Base-by-base conservation (phyloP, 2,329 filamentous ascomycete species). In the Beauveria pseudobassiana region DNA sequence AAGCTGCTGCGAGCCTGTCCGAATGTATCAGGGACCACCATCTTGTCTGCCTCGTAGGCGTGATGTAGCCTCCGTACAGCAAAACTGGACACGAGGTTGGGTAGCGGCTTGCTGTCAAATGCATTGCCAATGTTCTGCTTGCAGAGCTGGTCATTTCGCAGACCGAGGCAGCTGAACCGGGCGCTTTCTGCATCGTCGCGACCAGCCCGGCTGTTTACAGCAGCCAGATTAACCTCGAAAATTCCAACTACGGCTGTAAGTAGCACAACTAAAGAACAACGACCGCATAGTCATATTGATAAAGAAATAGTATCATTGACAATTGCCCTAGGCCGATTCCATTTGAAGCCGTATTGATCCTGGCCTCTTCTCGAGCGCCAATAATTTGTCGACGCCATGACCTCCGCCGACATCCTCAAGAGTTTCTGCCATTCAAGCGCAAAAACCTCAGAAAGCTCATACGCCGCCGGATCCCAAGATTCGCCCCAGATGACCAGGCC, bases 81-180 rank as follows among this genome's bases (percentile, higher is more conserved):
- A 65, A 64, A 54, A 68, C 67, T 1, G 63, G 48, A 1, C 62
- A 68, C 5, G 66, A 67, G 0, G 52, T 67, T 18, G 67, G 67
- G 64, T 68, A 68, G 0, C 80, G 83, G 62, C 78, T 84, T 64
- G 81, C 75, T 34, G 78, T 75, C 7, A 83, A 84, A 66, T 77
- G 83, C 66, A 68, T 85, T 3, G 74, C 71, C 6, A 79, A 83
- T 64, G 84, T 84, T 70, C 73, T 83, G 0, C 72, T 84, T 12
- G 78, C 80, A 64, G 72, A 80, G 18, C 72, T 82, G 0, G 3
- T 45, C 5, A 2, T n/a, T n/a, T 20, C 6, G 4, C 20, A 30
- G 38, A 20, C n/a, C 3, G 18, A 45, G 26, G 24, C 42, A 6
- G 40, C 42, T 9, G 42, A n/a, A 12, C 40, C 18, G 5, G 53